Evolutionary conservation across 768 basidiomycete genomes (phyloP).

Genomic region (Lepiota brunneoincarnata): DNA sequence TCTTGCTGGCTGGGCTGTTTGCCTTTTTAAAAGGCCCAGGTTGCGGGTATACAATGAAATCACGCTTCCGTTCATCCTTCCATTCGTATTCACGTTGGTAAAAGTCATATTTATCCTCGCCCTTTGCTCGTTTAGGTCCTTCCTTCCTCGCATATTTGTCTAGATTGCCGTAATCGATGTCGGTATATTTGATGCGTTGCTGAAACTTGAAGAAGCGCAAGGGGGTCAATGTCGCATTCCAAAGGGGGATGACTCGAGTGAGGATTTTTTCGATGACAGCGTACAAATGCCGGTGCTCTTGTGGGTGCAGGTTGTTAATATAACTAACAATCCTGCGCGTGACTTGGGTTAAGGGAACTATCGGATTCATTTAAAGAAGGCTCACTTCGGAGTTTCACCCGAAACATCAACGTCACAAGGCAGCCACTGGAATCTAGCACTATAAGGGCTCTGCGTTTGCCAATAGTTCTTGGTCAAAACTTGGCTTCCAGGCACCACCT

Average conservation of each 20-base stretch:
- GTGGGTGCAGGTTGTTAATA: slow-evolving; percentile 38
- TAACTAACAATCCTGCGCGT: slow-evolving; percentile 26
- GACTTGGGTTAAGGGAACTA: neutral
- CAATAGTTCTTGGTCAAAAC: no score
- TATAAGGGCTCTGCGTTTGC: slow-evolving; percentile 8
- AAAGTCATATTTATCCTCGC: neutral
- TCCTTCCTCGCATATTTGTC: neutral
- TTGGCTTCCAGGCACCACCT: neutral
- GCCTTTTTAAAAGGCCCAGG: neutral
- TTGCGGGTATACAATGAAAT: neutral
- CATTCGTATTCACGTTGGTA: neutral
- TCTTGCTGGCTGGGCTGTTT: neutral
- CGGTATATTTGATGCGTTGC: neutral
- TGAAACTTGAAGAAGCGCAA: neutral
- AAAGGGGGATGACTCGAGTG: slow-evolving; percentile 24
- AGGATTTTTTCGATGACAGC: slow-evolving; percentile 24
- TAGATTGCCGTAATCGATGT: neutral
- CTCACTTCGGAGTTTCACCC: slow-evolving; percentile 14
- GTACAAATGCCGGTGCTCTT: slow-evolving; percentile 21
- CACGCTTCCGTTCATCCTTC: neutral
- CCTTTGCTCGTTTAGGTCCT: neutral
- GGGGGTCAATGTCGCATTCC: slow-evolving; percentile 24
- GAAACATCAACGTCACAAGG: slow-evolving; percentile 19
- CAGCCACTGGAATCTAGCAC: slow-evolving; percentile 19
- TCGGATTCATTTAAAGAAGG: neutral